Base-by-base conservation (phyloP, 768 basidiomycete genomes). In the Auricularia cornea region DNA sequence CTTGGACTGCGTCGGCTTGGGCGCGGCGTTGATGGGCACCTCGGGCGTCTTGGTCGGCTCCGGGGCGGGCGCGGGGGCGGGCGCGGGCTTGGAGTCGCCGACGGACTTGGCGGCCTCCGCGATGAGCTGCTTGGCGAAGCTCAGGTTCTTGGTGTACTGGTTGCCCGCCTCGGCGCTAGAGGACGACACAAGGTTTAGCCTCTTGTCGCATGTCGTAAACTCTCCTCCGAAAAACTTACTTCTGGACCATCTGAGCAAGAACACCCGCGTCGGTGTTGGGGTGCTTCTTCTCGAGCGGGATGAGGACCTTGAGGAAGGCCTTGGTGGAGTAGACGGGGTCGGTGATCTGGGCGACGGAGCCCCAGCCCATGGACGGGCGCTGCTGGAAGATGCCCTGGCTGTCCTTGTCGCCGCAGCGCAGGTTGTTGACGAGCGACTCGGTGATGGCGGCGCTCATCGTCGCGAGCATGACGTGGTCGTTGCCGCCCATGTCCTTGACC, bases 351-450 rank as follows among this genome's bases (percentile, higher is more conserved):
- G 12, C 28, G 28, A 14, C 26, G 26, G 26, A 29, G 54, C 54
- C 54, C 54, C 54, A 57, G 54, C 54, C 54, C 54, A 28, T 20
- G 26, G 54, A 57, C 26, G 54, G 54, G 26, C 54, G 54, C 54
- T 57, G 54, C 54, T 57, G 54, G 54, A 29, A 57, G 54, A 57
- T 26, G 28, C 54, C 54, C 18, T n/a, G 54, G 18, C 26, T 28
- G 54, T 57, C 54, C 54, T 57, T 57, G 54, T 57, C 54, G 54
- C 54, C 54, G 54, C 54, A 57, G 26, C 16, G 16, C 18, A 57
- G 54, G 54, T 57, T 57, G 54, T 57, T 57, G 54, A 57, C 54
- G 28, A 57, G 14, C 54, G 54, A 57, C 54, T 57, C 54, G 54
- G 54, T 57, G 54, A 29, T 29, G 28, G 54, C 54, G 26, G 54